Evolutionary conservation across 2,329 filamentous ascomycete genomes (phyloP), one percentile per base, ranked within the genome.

Genomic region (Aspergillus flavus): DNA sequence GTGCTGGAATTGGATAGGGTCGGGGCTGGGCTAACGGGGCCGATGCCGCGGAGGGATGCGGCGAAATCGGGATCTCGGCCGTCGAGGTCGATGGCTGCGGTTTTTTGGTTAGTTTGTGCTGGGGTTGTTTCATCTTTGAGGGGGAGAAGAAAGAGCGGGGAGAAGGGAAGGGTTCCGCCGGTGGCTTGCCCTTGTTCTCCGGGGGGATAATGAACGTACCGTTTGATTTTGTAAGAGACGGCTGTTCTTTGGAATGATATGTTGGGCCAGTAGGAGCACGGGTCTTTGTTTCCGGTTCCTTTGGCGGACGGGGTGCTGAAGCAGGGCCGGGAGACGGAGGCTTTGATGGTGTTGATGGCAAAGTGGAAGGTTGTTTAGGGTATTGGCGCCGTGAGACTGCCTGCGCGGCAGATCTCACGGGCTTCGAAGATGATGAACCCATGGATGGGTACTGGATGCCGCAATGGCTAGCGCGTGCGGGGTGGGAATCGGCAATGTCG

Each of bases 31-130:
- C 82, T 83, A 9, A 88, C 86, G 60, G 85, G 83, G 61, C 86
- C 87, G 62, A 89, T 79, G 53, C 78, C 80, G 70, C 89, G 91
- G 66, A 98, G 91, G 67, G 93, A 96, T 74, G 87, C 89, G 83
- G 94, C 91, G 86, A 84, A 94, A 72, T 85, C 81, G 1, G 86
- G 86, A 72, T 89, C 87, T 63, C 82, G 83, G 61, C 82, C 86
- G 71, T 89, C 87, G 70, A 86, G 81, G 68, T 88, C 84, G 65
- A 89, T 84, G 57, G 83, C 85, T 85, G 59, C 53, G 1, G 10
- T 28, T 55, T 9, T 23, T 32, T 9, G 6, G 63, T 61, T 61
- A 61, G 54, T 46, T 36, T 28, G 36, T 19, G 16, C 11, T 14
- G 30, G 16, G 36, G 23, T 55, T 59, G 54, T 41, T 60, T 59